Base-by-base conservation (phyloP, 148 eudicot genomes). In the Beta vulgaris region DNA sequence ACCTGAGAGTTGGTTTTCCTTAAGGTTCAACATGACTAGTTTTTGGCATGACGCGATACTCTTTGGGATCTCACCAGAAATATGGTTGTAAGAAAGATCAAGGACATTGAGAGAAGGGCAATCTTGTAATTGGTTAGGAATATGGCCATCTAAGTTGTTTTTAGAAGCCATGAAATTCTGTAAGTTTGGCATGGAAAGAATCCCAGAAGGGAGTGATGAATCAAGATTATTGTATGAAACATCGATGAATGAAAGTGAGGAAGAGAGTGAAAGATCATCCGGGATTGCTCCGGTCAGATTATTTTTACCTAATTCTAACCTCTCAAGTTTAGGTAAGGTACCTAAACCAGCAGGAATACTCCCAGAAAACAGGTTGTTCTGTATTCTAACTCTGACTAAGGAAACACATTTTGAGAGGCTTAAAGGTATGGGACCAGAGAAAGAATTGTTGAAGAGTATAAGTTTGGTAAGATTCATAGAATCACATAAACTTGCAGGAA, bases 11-110 rank as follows among this genome's bases (percentile, higher is more conserved):
- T 80, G 81, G 79, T 94, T 94, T 73, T 73, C 80, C 58, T 81
- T 75, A 48, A 94, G 90, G 68, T 85, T 79, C 71, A 94, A 77
- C 29, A 68, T 90, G 36, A 94, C 98, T 49, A 94, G 66, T 73
- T 78, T 94, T 62, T 84, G 85, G 51, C 97, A 94, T 2, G 98
- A 91, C 40, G 91, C 90, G 18, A 91, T 83, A 61, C 97, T 90
- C n/a, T 80, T 44, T 1, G 98, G 96, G 71, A 94, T 90, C 19
- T 68, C 75, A 62, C 97, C 97, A 1, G 87, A 73, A 54, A 94
- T 79, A 49, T 75, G 81, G 62, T 94, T 94, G 64, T 83, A 73
- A 1, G 98, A 91, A 32, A 94, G 88, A 81, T 94, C 96, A 26
- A 94, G 82, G 31, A 90, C 84, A 7, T 90, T 69, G 23, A 94